Evolutionary conservation across 2,329 filamentous ascomycete species (phyloP).

Genomic region (Metarhizium robertsii): DNA sequence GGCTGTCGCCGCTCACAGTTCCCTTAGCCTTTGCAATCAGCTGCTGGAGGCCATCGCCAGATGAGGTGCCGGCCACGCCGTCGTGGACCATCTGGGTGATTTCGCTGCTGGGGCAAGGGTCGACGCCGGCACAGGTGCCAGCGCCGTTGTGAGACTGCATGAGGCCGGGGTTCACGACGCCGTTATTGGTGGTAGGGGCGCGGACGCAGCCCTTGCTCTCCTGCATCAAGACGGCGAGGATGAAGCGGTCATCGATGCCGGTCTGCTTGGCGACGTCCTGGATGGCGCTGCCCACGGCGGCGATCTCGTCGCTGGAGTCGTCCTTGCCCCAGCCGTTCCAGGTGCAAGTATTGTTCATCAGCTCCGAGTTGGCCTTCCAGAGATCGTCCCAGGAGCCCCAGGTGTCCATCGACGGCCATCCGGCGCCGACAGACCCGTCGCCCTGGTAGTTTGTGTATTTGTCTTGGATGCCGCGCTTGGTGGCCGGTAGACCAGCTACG

Average conservation of each 20-base stretch:
- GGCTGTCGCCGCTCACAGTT: not conserved
- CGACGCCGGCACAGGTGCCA: conserved; percentile 26
- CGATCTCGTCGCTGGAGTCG: conserved; percentile 6
- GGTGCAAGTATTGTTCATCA: conserved; percentile 9
- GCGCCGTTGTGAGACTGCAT: conserved; percentile 28
- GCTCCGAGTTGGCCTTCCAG: conserved; percentile 10
- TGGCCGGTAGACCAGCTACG: not conserved
- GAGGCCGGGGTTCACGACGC: conserved; percentile 31
- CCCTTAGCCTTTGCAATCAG: conserved; percentile 18
- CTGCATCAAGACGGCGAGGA: conserved; percentile 33
- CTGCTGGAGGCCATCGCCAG: conserved; percentile 33
- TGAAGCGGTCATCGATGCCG: conserved; percentile 28
- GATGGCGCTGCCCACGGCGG: conserved; percentile 22
- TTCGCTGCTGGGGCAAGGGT: conserved; percentile 15
- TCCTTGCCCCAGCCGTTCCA: conserved; percentile 12
- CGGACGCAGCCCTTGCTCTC: conserved; percentile 35
- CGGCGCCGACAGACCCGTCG: conserved; percentile 11
- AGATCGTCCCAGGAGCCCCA: conserved; percentile 13
- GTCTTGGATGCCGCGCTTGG: not conserved
- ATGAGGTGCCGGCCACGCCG: conserved; percentile 29
- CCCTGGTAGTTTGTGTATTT: conserved; percentile 12
- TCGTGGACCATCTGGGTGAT: conserved; percentile 27
- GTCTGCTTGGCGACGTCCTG: conserved; percentile 16
- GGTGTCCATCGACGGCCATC: conserved; percentile 12
- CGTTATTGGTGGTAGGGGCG: conserved; percentile 28